Evolutionary conservation across 2,329 filamentous ascomycete species (phyloP).

Genomic region (Diplodia seriata): DNA sequence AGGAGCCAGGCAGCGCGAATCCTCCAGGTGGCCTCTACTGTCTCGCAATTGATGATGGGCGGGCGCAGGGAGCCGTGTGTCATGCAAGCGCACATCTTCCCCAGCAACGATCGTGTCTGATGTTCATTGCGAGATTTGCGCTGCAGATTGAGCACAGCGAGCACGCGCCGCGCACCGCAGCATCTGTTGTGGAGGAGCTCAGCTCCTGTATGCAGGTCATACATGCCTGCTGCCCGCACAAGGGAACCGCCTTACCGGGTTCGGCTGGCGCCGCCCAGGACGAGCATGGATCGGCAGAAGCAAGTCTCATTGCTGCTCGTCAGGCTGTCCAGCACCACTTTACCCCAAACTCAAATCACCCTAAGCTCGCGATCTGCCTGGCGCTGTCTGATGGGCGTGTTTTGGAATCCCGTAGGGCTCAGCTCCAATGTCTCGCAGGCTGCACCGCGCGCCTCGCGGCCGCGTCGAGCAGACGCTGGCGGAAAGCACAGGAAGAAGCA

Average conservation of each 20-base stretch:
- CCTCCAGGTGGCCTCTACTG: constrained; percentile 5
- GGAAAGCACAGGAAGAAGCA: background rate
- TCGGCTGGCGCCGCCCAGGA: constrained; percentile 17
- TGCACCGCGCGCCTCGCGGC: background rate
- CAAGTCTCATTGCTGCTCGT: constrained; percentile 1
- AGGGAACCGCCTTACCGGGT: constrained; percentile 18
- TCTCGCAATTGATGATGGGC: constrained; percentile 23
- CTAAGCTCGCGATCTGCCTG: constrained; percentile 1
- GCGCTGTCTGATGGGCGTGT: background rate
- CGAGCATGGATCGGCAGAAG: constrained; percentile 23
- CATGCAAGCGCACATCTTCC: constrained; percentile 28
- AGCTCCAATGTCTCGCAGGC: background rate
- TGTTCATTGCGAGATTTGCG: constrained; percentile 30
- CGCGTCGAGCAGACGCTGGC: background rate
- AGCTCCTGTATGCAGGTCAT: constrained; percentile 26
- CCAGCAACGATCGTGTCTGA: constrained; percentile 27
- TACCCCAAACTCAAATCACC: constrained; percentile 25
- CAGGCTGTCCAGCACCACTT: constrained; percentile 15
- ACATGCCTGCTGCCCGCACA: constrained; percentile 22
- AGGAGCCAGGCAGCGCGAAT: background rate
- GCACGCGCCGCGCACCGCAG: constrained; percentile 16
- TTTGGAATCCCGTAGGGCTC: background rate
- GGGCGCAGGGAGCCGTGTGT: constrained; percentile 15
- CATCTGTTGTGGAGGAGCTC: constrained; percentile 21
- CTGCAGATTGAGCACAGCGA: constrained; percentile 16